Conservation (phyloP, 345 rosid species). For the Linum trigynum region DNA sequence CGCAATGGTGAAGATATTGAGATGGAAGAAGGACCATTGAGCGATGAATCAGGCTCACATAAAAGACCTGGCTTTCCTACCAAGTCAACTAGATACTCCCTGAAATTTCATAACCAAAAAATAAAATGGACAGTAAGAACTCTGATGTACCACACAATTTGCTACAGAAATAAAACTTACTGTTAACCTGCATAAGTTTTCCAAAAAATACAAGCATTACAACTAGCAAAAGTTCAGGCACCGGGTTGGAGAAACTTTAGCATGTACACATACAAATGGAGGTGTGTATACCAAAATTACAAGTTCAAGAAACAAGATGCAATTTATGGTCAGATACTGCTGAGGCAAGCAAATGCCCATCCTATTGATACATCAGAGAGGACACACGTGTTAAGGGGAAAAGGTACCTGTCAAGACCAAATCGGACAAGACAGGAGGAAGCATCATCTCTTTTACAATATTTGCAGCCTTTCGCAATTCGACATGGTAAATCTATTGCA, state of each 20-base stretch:
- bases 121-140: slow-evolving; percentile 3
- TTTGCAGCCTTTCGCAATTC: slow-evolving; percentile 95
- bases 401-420: slow-evolving; percentile 79
- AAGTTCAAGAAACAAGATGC: neutral
- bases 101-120: slow-evolving; percentile 33
- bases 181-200: neutral
- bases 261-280: neutral
- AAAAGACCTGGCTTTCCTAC: slow-evolving; percentile 82
- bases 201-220: neutral
- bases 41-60: slow-evolving; percentile 89
- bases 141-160: slow-evolving; percentile 1
- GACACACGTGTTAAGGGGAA: neutral
- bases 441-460: slow-evolving; percentile 83
- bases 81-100: slow-evolving; percentile 95
- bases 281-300: no score
- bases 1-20: slow-evolving; percentile 90
- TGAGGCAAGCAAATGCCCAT: neutral
- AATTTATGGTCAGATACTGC: neutral
- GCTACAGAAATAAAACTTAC: neutral
- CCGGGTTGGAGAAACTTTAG: neutral
- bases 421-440: slow-evolving; percentile 93
- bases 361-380: neutral
- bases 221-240: neutral
- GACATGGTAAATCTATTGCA: slow-evolving; percentile 87
- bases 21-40: slow-evolving; percentile 93